These are phyloP conservation scores for Gnomoniopsis sp. DNA, from an alignment of 2,329 filamentous ascomycete genomes.

Conservation along the genomic window DNA sequence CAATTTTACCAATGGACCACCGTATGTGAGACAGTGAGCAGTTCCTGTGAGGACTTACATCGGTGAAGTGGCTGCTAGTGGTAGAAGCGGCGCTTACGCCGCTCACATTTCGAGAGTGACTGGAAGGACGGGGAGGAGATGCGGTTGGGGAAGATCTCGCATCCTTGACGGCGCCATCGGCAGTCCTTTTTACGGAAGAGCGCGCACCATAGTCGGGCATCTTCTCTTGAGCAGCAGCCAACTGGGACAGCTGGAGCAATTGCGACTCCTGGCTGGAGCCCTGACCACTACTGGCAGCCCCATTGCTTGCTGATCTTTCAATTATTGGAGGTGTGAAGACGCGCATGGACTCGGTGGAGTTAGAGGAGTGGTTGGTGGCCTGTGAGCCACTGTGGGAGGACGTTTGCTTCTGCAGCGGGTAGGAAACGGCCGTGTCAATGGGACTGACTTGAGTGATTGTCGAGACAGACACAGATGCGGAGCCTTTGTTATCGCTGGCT, in stretches of 20 bases:
- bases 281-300: constrained; percentile 33
- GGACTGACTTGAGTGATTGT: neutral
- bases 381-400: constrained; percentile 41
- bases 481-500: neutral
- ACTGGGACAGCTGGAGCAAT: constrained; percentile 54
- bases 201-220: constrained; percentile 27
- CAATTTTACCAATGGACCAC: neutral
- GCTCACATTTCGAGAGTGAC: constrained; percentile 71
- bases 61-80: constrained; percentile 68
- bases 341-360: constrained; percentile 35
- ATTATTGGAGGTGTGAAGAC: constrained; percentile 38
- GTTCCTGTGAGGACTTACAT: constrained; percentile 52
- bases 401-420: constrained; percentile 8
- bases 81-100: constrained; percentile 60
- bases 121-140: constrained; percentile 44
- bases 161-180: constrained; percentile 69
- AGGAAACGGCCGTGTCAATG: neutral
- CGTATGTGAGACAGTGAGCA: neutral
- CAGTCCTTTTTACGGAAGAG: constrained; percentile 67
- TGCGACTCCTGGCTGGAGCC: constrained; percentile 54
- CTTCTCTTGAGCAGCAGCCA: constrained; percentile 52
- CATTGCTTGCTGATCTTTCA: constrained; percentile 32
- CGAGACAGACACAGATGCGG: neutral
- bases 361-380: constrained; percentile 37
- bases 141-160: constrained; percentile 35